Evolutionary conservation across 2,329 filamentous ascomycete species (phyloP).

Genomic region (Cytospora mali): DNA sequence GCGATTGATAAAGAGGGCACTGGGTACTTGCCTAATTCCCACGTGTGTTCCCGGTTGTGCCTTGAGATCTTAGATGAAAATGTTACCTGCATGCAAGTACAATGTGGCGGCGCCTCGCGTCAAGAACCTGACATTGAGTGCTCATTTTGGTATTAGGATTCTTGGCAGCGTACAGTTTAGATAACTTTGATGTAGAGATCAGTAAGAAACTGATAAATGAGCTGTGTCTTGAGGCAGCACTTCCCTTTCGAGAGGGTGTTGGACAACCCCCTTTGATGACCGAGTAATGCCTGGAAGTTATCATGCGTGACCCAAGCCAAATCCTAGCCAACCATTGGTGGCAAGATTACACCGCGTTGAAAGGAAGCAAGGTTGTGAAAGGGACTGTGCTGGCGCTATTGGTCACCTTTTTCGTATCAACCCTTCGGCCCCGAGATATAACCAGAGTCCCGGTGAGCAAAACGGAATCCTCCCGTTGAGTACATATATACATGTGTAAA

Average conservation of each 20-base stretch:
- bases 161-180: not conserved
- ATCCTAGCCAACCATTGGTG: not conserved
- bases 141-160: not conserved
- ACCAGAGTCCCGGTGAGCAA: not conserved
- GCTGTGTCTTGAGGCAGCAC: not conserved
- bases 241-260: not conserved
- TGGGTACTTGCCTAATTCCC: not conserved
- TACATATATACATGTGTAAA: not conserved
- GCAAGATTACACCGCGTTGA: not conserved
- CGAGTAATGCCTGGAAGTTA: too few species aligned
- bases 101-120: not conserved
- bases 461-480: not conserved
- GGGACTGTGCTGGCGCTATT: not conserved
- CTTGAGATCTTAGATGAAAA: not conserved
- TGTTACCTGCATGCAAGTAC: not conserved
- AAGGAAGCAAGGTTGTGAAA: not conserved
- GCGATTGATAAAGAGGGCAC: too few species aligned
- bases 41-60: not conserved
- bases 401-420: not conserved
- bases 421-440: not conserved
- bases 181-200: not conserved
- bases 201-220: not conserved
- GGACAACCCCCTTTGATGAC: not conserved
- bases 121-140: not conserved
- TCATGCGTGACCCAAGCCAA: not conserved